Percentiles rank a stretch among this genome's conserved stretches.
These are phyloP conservation scores for Huiozyma sinensis DNA, from an alignment of 805 yeast species.

Conservation along the genomic window DNA sequence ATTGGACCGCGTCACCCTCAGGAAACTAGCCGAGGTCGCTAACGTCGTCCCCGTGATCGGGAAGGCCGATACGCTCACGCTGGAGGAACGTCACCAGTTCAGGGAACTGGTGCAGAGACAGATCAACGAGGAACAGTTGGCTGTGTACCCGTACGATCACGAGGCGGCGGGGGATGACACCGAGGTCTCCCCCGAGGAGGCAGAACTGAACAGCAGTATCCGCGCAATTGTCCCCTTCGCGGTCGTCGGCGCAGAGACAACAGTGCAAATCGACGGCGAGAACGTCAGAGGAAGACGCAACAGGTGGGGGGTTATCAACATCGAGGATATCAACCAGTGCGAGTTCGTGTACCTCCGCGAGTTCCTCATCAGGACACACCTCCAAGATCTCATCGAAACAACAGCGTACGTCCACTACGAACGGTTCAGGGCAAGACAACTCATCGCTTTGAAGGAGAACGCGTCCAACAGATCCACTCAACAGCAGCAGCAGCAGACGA, in stretches of 20 bases:
- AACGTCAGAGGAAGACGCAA: conserved; percentile 83
- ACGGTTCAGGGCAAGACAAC: conserved; percentile 84
- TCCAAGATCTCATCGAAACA: conserved; percentile 91
- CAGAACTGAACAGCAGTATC: conserved; percentile 63
- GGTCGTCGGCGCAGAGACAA: conserved; percentile 79
- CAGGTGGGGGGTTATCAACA: conserved; percentile 86
- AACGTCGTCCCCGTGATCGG: conserved; percentile 95
- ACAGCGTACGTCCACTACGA: conserved; percentile 86
- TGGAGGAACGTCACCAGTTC: conserved; percentile 70
- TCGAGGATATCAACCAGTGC: conserved; percentile 90
- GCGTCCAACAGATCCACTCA: conserved; percentile 37
- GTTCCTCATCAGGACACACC: conserved; percentile 87
- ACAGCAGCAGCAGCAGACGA: conserved; percentile 8
- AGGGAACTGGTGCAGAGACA: conserved; percentile 71
- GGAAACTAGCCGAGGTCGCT: conserved; percentile 76
- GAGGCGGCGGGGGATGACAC: conserved; percentile 36
- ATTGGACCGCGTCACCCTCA: conserved; percentile 72
- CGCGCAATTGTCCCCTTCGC: conserved; percentile 85
- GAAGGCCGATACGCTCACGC: conserved; percentile 80
- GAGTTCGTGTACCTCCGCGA: conserved; percentile 92
- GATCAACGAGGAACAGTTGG: conserved; percentile 59
- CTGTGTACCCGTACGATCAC: conserved; percentile 74
- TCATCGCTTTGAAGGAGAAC: conserved; percentile 86
- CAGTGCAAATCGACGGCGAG: conserved; percentile 66
- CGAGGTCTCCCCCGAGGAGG: conserved; percentile 55